Evolutionary conservation across 768 basidiomycete species (phyloP), one percentile per base, ranked within the genome.

Genomic region (Naematelia aurantialba): DNA sequence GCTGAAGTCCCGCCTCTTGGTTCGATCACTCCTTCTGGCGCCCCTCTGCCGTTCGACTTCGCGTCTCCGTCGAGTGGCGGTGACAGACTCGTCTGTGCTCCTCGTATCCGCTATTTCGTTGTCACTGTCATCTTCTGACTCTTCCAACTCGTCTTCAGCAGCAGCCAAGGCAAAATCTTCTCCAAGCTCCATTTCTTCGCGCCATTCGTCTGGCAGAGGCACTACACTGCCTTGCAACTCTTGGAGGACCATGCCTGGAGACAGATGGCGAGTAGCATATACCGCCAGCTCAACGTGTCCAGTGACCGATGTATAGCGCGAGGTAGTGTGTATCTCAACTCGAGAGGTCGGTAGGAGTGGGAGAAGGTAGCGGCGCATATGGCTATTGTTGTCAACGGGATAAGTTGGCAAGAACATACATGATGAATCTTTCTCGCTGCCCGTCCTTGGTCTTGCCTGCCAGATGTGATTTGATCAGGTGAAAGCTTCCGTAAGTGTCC

Each of bases 221-320:
- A 74, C 72, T 11, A 71, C 68, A 30, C 61, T 63, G 2, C 72
- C 72, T 52, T 74, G 72, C 19, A 74, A 56, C 53, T 74, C 72
- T 29, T 56, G 49, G 26, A 74, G 47, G 14, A 71, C 66, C 14
- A 56, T 45, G 4, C 65, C 65, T 8, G 60, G 44, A 2, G 63
- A 17, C 11, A 74, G 42, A 13, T 67, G 68, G 19, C 65, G 47
- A 1, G 74, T 75, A 1, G 76, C 72, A 48, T 59, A 70, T 1
- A 77, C 69, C 0, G 67, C 76, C 3, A 77, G 58, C 51, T 77
- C 74, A 14, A 66, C 63, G 31, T 75, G 74, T 3, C 71, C 68
- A 19, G 70, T 73, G 12, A 72, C 59, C 51, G 56, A 55, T 0
- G 64, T 55, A 54, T 77, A 77, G 21, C 74, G 62, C 22, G 63